Evolutionary conservation across 371 early-diverging fungal species (phyloP).

Genomic region (Lichtheimia hyalospora): DNA sequence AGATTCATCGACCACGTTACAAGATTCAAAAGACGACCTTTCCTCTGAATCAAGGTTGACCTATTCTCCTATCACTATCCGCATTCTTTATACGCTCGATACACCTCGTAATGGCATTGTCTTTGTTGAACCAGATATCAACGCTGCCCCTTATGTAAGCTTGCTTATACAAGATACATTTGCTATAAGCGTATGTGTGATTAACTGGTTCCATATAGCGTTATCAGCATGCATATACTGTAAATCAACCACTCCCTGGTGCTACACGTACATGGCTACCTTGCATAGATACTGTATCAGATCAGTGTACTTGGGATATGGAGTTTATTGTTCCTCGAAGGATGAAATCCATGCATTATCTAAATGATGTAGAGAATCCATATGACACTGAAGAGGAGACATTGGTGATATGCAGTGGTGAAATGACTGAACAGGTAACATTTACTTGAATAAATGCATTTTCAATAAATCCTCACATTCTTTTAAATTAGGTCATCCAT

Average conservation of each 20-base stretch:
- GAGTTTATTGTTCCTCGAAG: constrained; percentile 73
- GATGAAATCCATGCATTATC: constrained; percentile 14
- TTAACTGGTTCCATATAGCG: constrained; percentile 32
- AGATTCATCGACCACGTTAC: too few species aligned
- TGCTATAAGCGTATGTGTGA: not conserved
- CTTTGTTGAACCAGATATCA: constrained; percentile 60
- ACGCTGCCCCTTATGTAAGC: constrained; percentile 58
- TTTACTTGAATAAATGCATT: not conserved
- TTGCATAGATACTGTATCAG: constrained; percentile 76
- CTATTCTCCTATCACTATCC: constrained; percentile 46
- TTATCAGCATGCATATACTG: constrained; percentile 74
- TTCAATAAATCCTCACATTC: too few species aligned
- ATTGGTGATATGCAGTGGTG: constrained; percentile 76
- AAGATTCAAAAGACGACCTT: too few species aligned
- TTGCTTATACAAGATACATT: not conserved
- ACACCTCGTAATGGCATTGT: constrained; percentile 55
- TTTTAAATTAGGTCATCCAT: constrained; percentile 44
- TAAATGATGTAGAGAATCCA: constrained; percentile 38
- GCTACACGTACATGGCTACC: constrained; percentile 88
- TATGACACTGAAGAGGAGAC: constrained; percentile 54
- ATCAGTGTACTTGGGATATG: constrained; percentile 87
- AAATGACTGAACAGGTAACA: constrained; percentile 63
- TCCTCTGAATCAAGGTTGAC: constrained; percentile 2
- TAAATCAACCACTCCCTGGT: constrained; percentile 75
- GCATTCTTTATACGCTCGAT: constrained; percentile 53